Evolutionary conservation across 2,329 filamentous ascomycete species (phyloP), one percentile per base, ranked within the genome.

Genomic region (Hymenoscyphus occultus): DNA sequence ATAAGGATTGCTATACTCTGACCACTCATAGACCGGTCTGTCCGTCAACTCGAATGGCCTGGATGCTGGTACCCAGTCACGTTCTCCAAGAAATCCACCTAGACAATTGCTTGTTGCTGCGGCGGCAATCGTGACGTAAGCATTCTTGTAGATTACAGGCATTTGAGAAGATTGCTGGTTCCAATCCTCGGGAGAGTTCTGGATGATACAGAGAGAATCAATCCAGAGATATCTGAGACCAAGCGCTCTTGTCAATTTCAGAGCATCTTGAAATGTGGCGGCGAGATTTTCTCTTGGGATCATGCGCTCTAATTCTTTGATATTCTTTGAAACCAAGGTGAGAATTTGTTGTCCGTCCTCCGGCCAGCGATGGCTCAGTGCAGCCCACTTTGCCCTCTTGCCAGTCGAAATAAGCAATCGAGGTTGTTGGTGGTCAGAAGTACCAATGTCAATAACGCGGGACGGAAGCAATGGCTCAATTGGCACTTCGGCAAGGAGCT

Each of bases 101-200:
- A 56, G 48, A 39, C 19, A 56, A 28, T 51, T 5, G 19, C 13
- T 16, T 56, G 16, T n/a, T n/a, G 42, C 60, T 39, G 35, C 59
- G 5, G 65, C 65, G 16, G 65, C 51, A 16, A 66, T 60, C 2
- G 59, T 66, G 16, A 61, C 28, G 6, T 6, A 28, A 5, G 65
- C 42, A 35, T 60, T 62, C 3, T 48, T 39, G 51, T 66, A 64
- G 5, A 64, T 62, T 10, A 62, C 56, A 1, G 59, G 31, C 65
- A 66, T 64, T 10, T 39, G 14, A 5, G 31, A 58, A 6, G 56
- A 58, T 12, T 58, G 14, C 4, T 35, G 14, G 9, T 13, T 35
- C 56, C 56, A 35, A 35, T 58, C 31, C n/a, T 16, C 39, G 12
- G 16, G 56, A 3, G 56, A 58, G n/a, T 58, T 35, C 32, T 58